Base-by-base conservation (phyloP, 345 rosid genomes). In the Ailanthus altissimus region DNA sequence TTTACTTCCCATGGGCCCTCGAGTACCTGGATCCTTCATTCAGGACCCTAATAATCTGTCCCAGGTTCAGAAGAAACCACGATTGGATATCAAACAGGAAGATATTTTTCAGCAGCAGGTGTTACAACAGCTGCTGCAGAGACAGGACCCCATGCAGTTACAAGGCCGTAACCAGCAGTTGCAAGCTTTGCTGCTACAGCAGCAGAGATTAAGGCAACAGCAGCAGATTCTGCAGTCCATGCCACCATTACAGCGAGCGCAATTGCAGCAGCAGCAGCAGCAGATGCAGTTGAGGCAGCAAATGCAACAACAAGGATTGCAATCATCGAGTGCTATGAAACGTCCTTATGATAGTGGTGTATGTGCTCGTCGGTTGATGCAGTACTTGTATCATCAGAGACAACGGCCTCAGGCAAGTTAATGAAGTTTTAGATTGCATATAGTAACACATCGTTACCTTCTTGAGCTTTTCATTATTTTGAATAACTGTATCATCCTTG, bases 321-420 rank as follows among this genome's bases (percentile, higher is more conserved):
- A 91, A 72, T 84, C 89, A 71, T 83, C 72, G 76, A 66, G 81
- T 82, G 77, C 75, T 42, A 23, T 84, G 72, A 86, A 93, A 86
- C 90, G 90, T 67, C 87, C 89, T 58, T 88, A 80, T 77, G 96
- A 93, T 69, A 83, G 87, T 76, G 97, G 94, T 67, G 92, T 96
- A 28, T 96, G 99, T 78, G 93, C 97, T 62, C 97, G 99, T 36
- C 88, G 99, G 70, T 74, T 96, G 78, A 96, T 93, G 99, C 99
- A 96, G 81, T 96, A 96, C 81, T 82, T 96, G 23, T 96, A 89
- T 86, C 99, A 96, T 83, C 98, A 96, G 81, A 85, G 97, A 20
- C 98, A 90, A 82, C 85, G 97, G 62, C 94, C 97, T 70, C 81
- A 88, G 38, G 99, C 93, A 85, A 89, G 96, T 86, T 67, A 62